Base-by-base conservation (phyloP, 2,329 filamentous ascomycete species). In the Nemania sp. region DNA sequence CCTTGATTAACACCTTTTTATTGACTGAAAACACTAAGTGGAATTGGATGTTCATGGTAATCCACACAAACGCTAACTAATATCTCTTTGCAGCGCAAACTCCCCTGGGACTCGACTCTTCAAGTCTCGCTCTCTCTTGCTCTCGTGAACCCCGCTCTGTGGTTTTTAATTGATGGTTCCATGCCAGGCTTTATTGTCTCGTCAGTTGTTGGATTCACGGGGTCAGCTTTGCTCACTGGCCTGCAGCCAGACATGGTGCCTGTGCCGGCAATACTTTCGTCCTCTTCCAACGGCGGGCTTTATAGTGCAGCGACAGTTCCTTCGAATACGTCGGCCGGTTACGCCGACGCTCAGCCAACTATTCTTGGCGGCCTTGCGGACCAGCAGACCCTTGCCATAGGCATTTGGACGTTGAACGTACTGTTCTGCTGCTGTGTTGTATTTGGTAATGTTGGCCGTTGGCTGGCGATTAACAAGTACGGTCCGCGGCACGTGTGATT, bases 151-250 rank as follows among this genome's bases (percentile, higher is more conserved):
- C 95, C 96, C 1, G 92, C 96, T 10, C 84, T 99, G 20, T 99
- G 96, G 96, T 99, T 97, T 81, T 85, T 98, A 26, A 92, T 99
- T 76, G 96, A 99, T 81, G 92, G 95, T 58, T 96, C 93, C 54
- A 90, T 89, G 73, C 88, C 94, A 0, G 96, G 96, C 4, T 92
- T 98, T 73, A 82, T 96, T 38, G 87, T 98, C 63, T 94, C 93
- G 0, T 85, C 90, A 15, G 82, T 88, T 1, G 90, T 97, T 11
- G 92, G 93, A 1, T 77, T 95, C 27, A 82, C 87, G 0, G 93
- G 95, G 7, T 94, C 94, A 10, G 86, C 88, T 15, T 79, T 93
- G 18, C 82, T 97, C 20, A 86, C 97, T 66, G 87, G 90, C 15
- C 85, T 95, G 38, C 91, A 93, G 74, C 92, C 94, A 1, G 88